Evolutionary conservation across 768 basidiomycete genomes (phyloP).

Genomic region (Leccinum ochraceum): DNA sequence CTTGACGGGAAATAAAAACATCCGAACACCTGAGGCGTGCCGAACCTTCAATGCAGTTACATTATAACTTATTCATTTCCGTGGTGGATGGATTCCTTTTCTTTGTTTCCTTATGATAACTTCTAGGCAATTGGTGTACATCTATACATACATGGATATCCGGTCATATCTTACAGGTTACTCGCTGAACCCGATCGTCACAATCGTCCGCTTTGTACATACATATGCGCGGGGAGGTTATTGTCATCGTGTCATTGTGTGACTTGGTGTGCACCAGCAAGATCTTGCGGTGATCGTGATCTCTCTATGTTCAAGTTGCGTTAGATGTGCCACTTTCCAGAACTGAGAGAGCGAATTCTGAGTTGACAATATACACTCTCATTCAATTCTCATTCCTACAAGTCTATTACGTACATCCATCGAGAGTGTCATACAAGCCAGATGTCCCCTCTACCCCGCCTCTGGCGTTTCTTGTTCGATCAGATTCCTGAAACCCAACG

Average conservation of each 20-base stretch:
- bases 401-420: constrained; percentile 9
- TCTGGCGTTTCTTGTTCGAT: not conserved
- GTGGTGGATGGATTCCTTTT: not conserved
- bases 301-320: not conserved
- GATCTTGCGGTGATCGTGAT: not conserved
- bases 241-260: not conserved
- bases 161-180: not conserved
- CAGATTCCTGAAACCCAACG: not conserved
- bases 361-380: not conserved
- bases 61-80: not conserved
- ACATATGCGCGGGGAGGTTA: too few species aligned
- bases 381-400: not conserved
- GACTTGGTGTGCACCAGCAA: not conserved
- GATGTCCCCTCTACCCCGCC: not conserved
- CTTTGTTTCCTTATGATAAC: not conserved
- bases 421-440: constrained; percentile 11
- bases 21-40: not conserved
- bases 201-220: not conserved
- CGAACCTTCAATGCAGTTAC: not conserved
- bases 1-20: not conserved
- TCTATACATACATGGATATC: not conserved
- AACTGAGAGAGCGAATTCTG: not conserved
- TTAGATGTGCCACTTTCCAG: not conserved
- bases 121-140: not conserved
- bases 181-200: not conserved